Evolutionary conservation across 2,329 filamentous ascomycete species (phyloP).

Genomic region (Verticillium dahliae): DNA sequence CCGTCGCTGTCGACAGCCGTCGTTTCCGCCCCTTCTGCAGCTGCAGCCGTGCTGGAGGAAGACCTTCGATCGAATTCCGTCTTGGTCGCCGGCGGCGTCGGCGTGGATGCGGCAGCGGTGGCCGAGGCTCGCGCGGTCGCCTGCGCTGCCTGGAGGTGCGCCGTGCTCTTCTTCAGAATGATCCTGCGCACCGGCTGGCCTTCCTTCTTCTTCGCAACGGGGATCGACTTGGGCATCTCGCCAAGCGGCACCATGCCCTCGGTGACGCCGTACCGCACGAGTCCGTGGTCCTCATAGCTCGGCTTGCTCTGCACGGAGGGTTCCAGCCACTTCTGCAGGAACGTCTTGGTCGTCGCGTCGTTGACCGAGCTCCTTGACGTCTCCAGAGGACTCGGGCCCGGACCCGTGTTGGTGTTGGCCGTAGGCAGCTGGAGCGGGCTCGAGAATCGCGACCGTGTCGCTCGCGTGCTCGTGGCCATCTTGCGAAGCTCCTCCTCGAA

Average conservation of each 20-base stretch:
- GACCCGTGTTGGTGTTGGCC: conserved; percentile 16
- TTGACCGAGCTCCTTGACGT: conserved; percentile 25
- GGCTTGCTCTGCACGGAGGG: conserved; percentile 53
- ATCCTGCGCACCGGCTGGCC: conserved; percentile 32
- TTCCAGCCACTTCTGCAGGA: conserved; percentile 54
- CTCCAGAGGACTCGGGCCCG: conserved; percentile 19
- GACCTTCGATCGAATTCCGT: neutral
- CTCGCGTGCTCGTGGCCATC: conserved; percentile 38
- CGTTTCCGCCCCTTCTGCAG: neutral
- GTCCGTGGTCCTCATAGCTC: conserved; percentile 72
- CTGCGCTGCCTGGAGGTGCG: conserved; percentile 14
- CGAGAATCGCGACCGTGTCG: conserved; percentile 50
- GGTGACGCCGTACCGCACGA: conserved; percentile 68
- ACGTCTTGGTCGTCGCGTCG: conserved; percentile 32
- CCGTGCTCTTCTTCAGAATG: conserved; percentile 31
- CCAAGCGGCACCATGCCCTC: conserved; percentile 81
- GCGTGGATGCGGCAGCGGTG: neutral
- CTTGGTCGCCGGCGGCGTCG: neutral
- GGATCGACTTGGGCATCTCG: conserved; percentile 56
- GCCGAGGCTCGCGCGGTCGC: conserved; percentile 14
- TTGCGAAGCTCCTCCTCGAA: conserved; percentile 27
- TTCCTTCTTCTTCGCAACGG: conserved; percentile 25
- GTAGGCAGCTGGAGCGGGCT: conserved; percentile 38
- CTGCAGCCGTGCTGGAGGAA: neutral
- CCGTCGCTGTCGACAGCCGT: neutral